Percentiles rank a stretch among this genome's conserved stretches.
Conservation (phyloP, 345 rosid genomes). For the Euphorbia tirucalli region DNA sequence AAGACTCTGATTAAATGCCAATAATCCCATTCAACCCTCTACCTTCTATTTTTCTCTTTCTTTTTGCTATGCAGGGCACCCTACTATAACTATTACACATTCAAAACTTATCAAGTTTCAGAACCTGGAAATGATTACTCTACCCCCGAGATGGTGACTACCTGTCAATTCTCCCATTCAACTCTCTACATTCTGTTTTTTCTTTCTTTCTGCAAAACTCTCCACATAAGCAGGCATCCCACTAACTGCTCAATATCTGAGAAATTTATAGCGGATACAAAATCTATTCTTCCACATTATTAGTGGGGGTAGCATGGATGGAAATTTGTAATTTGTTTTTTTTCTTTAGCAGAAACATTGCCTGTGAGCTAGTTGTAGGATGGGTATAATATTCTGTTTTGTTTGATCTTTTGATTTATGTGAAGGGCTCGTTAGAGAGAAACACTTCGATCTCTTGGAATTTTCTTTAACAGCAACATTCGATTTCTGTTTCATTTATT, state of each 20-base stretch:
- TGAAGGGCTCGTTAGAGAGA: too few species aligned
- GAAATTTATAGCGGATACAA: not conserved
- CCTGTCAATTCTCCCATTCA: slow-evolving; percentile 9
- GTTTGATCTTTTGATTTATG: too few species aligned
- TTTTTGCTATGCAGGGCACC: not conserved
- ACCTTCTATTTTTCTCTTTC: not conserved
- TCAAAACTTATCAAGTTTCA: not conserved
- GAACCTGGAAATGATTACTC: not conserved
- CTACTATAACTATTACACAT: not conserved
- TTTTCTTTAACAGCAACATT: too few species aligned
- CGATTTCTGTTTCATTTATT: too few species aligned
- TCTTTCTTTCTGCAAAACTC: slow-evolving; percentile 5
- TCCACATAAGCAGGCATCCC: slow-evolving; percentile 1
- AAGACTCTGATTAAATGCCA: not conserved
- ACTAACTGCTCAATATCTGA: not conserved
- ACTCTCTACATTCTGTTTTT: not conserved
- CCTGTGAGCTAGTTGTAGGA: too few species aligned
- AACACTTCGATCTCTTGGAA: too few species aligned
- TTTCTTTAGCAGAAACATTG: not conserved
- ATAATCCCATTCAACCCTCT: not conserved
- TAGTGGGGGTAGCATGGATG: not conserved
- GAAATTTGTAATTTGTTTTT: not conserved
- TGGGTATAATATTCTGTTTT: too few species aligned
- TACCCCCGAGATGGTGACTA: not conserved
- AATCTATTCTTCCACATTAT: not conserved